Conservation (phyloP, 768 basidiomycete genomes). For the Floccularia luteovirens region DNA sequence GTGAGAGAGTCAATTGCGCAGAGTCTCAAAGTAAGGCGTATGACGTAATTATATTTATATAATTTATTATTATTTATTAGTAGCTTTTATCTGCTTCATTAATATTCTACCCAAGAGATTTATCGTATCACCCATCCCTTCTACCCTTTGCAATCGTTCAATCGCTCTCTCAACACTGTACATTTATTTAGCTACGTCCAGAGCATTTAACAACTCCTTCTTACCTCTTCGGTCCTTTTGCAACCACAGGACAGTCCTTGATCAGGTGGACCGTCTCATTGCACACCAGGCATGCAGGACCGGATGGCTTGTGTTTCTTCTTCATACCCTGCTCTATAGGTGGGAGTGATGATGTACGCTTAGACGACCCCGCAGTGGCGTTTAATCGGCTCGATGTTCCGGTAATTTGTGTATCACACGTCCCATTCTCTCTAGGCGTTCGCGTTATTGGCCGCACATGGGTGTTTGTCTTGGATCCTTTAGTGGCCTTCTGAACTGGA, state of each 20-base stretch:
- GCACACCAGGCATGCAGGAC: constrained; percentile 41
- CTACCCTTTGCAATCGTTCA: constrained; percentile 13
- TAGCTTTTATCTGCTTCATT: constrained; percentile 5
- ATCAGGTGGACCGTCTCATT: constrained; percentile 31
- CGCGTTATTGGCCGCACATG: background rate
- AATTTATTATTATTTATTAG: too few species aligned
- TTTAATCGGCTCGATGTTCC: background rate
- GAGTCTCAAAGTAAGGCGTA: too few species aligned
- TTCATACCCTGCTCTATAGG: constrained; percentile 14
- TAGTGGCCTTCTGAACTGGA: constrained; percentile 28
- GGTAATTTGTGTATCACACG: background rate
- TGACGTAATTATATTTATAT: too few species aligned
- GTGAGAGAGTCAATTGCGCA: too few species aligned
- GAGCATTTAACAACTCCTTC: too few species aligned
- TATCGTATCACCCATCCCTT: constrained; percentile 9
- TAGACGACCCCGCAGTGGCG: constrained; percentile 16
- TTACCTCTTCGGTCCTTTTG: constrained; percentile 50
- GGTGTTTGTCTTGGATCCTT: background rate
- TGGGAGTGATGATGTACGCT: constrained; percentile 25
- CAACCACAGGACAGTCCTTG: constrained; percentile 49
- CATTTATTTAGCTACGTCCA: too few species aligned
- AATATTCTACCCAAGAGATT: constrained; percentile 15
- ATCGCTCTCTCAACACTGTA: constrained; percentile 15
- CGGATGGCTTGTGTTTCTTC: constrained; percentile 29
- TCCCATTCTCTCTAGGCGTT: constrained; percentile 1